phyloP scores from a whole-genome alignment of 306 rosid species.

The Begonia masoniana region DNA sequence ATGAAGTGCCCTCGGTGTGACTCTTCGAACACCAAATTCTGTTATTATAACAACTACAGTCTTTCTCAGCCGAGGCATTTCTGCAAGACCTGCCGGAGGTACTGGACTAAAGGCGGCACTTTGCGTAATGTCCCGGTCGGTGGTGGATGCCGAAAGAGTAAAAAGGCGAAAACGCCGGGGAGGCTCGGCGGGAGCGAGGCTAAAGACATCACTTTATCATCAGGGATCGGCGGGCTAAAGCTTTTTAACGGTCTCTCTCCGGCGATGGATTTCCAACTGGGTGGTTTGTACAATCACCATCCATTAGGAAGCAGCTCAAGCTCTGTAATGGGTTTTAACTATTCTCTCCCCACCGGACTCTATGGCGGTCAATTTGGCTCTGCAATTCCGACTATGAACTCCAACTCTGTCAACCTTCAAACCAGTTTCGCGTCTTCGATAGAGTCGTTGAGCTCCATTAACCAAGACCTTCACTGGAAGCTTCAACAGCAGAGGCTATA shows the following conservation, averaged over 20 bases:
- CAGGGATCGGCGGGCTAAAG: constrained; percentile 41
- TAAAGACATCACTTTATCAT: constrained; percentile 18
- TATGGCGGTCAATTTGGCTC: background rate
- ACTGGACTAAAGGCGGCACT: constrained; percentile 95
- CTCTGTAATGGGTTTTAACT: background rate
- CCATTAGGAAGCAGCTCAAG: constrained; percentile 27
- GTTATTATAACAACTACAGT: constrained; percentile 93
- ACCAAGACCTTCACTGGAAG: constrained; percentile 94
- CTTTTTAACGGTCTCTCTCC: constrained; percentile 51
- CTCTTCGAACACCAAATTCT: constrained; percentile 83
- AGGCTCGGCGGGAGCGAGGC: constrained; percentile 31
- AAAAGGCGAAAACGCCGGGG: constrained; percentile 28
- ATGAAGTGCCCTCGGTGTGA: constrained; percentile 76
- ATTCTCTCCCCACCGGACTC: constrained; percentile 6
- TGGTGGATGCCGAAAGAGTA: constrained; percentile 80
- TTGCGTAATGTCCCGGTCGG: constrained; percentile 80
- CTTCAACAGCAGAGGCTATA: constrained; percentile 74
- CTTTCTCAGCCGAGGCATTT: constrained; percentile 81
- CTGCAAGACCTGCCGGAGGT: constrained; percentile 85
- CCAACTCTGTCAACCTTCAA: constrained; percentile 33
- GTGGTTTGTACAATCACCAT: constrained; percentile 1
- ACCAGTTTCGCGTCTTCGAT: constrained; percentile 47
- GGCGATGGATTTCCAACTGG: constrained; percentile 48
- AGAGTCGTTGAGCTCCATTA: constrained; percentile 74
- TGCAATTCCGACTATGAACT: constrained; percentile 5